A percentile compares a stretch with the other conserved stretches of the same genome.
phyloP scores from a whole-genome alignment of 805 yeast genomes.

The Lipomyces yamanashiensis region DNA sequence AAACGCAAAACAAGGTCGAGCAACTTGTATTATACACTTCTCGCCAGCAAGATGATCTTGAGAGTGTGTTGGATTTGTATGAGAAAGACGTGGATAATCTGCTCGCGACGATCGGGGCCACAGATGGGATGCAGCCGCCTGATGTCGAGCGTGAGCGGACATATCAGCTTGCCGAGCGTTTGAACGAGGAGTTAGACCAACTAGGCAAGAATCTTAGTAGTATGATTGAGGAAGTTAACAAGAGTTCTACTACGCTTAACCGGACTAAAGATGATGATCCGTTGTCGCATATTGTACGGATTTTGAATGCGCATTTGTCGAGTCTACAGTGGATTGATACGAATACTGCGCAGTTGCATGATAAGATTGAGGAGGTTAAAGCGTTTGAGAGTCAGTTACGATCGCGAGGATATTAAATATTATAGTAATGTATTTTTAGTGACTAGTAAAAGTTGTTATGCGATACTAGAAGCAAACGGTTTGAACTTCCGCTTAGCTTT shows the following conservation, averaged over 20 bases:
- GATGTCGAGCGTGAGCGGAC: slow-evolving; percentile 91
- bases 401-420: slow-evolving; percentile 6
- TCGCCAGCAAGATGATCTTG: slow-evolving; percentile 91
- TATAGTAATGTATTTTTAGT: background rate
- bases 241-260: slow-evolving; percentile 44
- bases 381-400: slow-evolving; percentile 32
- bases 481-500: slow-evolving; percentile 80
- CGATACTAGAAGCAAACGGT: slow-evolving; percentile 55
- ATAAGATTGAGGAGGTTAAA: slow-evolving; percentile 56
- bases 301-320: slow-evolving; percentile 86
- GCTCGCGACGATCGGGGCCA: slow-evolving; percentile 37
- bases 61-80: slow-evolving; percentile 76
- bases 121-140: slow-evolving; percentile 49
- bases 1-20: slow-evolving; percentile 81
- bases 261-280: slow-evolving; percentile 54
- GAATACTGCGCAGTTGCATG: slow-evolving; percentile 68
- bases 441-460: background rate
- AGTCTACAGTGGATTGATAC: slow-evolving; percentile 86
- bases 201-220: slow-evolving; percentile 78
- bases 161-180: slow-evolving; percentile 79
- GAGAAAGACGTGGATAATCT: slow-evolving; percentile 68
- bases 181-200: slow-evolving; percentile 78
- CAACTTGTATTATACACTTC: slow-evolving; percentile 84
- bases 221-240: slow-evolving; percentile 79
- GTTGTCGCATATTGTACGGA: slow-evolving; percentile 62